These are phyloP conservation scores for Corynascus novoguineensis DNA, from an alignment of 495 filamentous ascomycete species.

Conservation along the genomic window DNA sequence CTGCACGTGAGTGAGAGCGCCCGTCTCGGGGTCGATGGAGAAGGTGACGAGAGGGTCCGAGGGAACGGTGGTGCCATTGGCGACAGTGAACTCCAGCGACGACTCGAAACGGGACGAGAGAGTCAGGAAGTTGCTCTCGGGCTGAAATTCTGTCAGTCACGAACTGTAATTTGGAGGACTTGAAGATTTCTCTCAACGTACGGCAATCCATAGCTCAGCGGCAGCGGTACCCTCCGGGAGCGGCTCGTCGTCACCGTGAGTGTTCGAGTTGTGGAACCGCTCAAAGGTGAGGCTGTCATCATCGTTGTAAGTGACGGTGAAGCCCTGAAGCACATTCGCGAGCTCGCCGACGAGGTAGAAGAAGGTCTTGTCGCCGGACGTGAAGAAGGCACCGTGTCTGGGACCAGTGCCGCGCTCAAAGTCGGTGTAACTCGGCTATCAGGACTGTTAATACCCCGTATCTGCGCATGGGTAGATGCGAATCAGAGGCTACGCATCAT, in stretches of 20 bases:
- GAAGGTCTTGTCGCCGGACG: slow-evolving; percentile 40
- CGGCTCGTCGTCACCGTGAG: slow-evolving; percentile 38
- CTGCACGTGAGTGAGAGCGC: slow-evolving; percentile 46
- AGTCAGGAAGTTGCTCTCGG: slow-evolving; percentile 55
- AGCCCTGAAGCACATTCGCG: slow-evolving; percentile 51
- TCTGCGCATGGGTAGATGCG: background rate
- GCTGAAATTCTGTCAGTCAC: slow-evolving; percentile 31
- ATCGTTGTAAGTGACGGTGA: slow-evolving; percentile 50
- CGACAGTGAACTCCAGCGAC: slow-evolving; percentile 43
- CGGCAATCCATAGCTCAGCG: slow-evolving; percentile 57
- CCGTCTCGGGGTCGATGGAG: slow-evolving; percentile 43
- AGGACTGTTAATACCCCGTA: background rate
- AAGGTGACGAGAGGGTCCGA: slow-evolving; percentile 45
- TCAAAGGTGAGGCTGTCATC: slow-evolving; percentile 40
- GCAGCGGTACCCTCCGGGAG: slow-evolving; percentile 40
- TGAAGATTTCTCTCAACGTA: slow-evolving; percentile 34
- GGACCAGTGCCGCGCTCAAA: slow-evolving; percentile 54
- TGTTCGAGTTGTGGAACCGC: slow-evolving; percentile 38
- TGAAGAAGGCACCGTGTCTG: slow-evolving; percentile 60
- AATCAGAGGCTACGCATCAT: slow-evolving; percentile 25
- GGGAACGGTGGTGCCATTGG: slow-evolving; percentile 38
- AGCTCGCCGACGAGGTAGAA: slow-evolving; percentile 64
- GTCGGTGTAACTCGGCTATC: background rate
- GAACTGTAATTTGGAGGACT: background rate
- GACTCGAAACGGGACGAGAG: slow-evolving; percentile 58